Conservation (phyloP, 2,329 filamentous ascomycete species). For the Cladobotryum mycophilum region DNA sequence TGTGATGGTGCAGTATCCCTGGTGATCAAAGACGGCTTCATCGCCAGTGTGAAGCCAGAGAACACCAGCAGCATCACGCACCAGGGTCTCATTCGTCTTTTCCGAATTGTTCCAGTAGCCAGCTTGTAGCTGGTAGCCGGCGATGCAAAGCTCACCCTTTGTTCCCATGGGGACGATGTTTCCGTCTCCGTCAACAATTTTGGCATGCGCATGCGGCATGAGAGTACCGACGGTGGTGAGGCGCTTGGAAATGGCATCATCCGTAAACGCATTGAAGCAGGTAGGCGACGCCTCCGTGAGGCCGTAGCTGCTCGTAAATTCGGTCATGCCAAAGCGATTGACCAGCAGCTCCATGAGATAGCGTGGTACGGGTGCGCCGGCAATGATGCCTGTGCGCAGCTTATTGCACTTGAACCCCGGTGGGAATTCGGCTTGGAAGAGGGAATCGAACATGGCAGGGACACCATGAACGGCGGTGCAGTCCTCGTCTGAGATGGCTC, state of each 20-base stretch:
- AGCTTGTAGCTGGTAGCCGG: constrained; percentile 68
- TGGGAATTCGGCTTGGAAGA: constrained; percentile 42
- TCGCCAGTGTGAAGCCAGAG: constrained; percentile 65
- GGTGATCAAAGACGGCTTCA: constrained; percentile 59
- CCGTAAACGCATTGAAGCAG: constrained; percentile 73
- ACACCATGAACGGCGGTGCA: constrained; percentile 76
- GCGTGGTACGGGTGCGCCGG: constrained; percentile 68
- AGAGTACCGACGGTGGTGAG: constrained; percentile 69
- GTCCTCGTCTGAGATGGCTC: constrained; percentile 58
- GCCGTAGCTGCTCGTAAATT: constrained; percentile 65
- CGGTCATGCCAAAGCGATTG: constrained; percentile 64
- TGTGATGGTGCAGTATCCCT: constrained; percentile 67
- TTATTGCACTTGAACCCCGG: constrained; percentile 39
- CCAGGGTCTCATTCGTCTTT: constrained; percentile 61
- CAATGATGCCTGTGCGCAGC: constrained; percentile 71
- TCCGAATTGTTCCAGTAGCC: constrained; percentile 64
- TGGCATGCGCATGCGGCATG: constrained; percentile 69
- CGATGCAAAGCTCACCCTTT: constrained; percentile 69
- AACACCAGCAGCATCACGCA: constrained; percentile 44
- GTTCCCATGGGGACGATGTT: constrained; percentile 60
- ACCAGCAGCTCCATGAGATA: constrained; percentile 70
- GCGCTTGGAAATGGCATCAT: constrained; percentile 60
- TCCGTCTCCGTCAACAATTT: constrained; percentile 66
- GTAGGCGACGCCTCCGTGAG: constrained; percentile 75
- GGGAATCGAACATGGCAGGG: constrained; percentile 75